Evolutionary conservation across 164 flowering plant species (phyloP), one percentile per base, ranked within the genome.

Genomic region (Cinnamomum chago): DNA sequence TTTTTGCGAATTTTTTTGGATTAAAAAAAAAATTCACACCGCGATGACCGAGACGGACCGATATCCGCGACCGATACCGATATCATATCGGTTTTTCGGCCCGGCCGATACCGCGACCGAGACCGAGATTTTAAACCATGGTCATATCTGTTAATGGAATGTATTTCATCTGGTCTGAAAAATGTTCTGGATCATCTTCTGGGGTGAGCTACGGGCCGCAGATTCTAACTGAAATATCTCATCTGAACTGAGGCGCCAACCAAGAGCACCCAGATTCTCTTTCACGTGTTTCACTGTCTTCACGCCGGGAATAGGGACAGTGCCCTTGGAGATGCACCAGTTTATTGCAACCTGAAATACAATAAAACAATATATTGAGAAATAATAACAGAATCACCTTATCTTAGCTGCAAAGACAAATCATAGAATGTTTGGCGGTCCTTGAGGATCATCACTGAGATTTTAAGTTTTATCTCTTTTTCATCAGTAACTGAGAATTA

Each of bases 271-370:
- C 78, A 95, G 77, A 79, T 95, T 95, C 70, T 93, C 95, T 71
- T 89, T 79, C 9, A 88, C 93, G 76, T 95, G 97, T 79, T 84
- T 85, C 2, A 91, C 84, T 14, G 92, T 81, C 88, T 92, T 95
- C 22, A 90, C 88, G 25, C 97, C 98, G 3, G 98, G 98, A 78
- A 95, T 95, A 10, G 98, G 97, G 67, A 95, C 84, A 0, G 97
- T 86, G 0, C 97, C 95, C 75, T 90, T 89, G 87, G 91, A 81
- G 62, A 93, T 95, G 79, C 98, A 93, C 98, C 97, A 95, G 78
- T 92, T 92, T 81, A 93, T 87, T 13, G 98, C 97, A 50, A 92
- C 94, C 98, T 94, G 85, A 35, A 50, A 67, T 40, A 40, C 74
- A 14, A n/a, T 50, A 1, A 50, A 11, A 70, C 10, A 12, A n/a